Percentiles rank a stretch among this genome's conserved stretches.
phyloP scores from a whole-genome alignment of 305 asterid species.

The Fraxinus dipetala region DNA sequence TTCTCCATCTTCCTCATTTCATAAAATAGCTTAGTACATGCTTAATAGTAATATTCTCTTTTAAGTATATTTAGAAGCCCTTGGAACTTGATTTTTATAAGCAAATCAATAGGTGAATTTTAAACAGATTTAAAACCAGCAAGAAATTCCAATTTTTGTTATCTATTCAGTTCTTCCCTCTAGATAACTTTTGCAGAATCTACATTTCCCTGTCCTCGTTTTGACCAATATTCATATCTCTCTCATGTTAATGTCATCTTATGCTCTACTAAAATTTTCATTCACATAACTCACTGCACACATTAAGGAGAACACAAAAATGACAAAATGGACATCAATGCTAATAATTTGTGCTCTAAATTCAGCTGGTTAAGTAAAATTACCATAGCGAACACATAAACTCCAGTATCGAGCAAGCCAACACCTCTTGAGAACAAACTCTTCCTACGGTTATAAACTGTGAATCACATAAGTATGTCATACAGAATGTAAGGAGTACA shows the following conservation, averaged over 20 bases:
- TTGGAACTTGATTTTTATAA: not conserved
- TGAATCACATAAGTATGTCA: constrained; percentile 38
- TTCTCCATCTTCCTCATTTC: not conserved
- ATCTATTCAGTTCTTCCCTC: not conserved
- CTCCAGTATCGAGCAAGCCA: constrained; percentile 94
- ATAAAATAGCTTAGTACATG: not conserved
- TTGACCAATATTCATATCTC: not conserved
- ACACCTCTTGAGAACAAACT: constrained; percentile 83
- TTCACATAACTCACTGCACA: not conserved
- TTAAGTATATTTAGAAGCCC: not conserved
- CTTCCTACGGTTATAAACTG: constrained; percentile 66
- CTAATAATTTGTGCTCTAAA: not conserved
- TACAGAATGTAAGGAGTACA: constrained; percentile 26
- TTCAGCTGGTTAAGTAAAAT: constrained; percentile 5
- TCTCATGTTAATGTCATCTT: not conserved
- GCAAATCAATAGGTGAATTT: not conserved
- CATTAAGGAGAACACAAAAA: not conserved
- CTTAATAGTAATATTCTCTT: not conserved
- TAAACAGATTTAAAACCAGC: not conserved
- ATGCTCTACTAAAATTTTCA: not conserved
- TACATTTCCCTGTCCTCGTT: not conserved
- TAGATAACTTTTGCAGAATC: not conserved
- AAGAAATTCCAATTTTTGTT: not conserved
- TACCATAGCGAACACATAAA: constrained; percentile 67
- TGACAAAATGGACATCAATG: not conserved